Evolutionary conservation across 306 rosid species (phyloP), one percentile per base, ranked within the genome.

Genomic region (Ziziphus jujuba): DNA sequence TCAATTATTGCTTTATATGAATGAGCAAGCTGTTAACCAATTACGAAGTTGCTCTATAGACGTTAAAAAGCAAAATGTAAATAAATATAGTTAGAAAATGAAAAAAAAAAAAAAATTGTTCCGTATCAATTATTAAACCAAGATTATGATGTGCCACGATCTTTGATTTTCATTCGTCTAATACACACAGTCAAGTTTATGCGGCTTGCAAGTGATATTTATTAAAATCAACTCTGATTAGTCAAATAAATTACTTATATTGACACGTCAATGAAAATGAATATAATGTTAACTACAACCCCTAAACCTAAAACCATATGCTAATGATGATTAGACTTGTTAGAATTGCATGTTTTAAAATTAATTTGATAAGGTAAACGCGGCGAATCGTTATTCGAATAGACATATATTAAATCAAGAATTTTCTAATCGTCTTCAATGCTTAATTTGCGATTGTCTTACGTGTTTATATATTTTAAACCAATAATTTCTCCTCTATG

Each of bases 401-500:
- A 35, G 61, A 21, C 38, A 5, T 58, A 47, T 38, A 2, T 11
- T 23, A 21, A 48, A 13, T 43, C 44, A 25, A n/a, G 59, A 24
- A 48, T 56, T 62, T 49, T 33, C n/a, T 13, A 48, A 49, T 49
- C 22, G n/a, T 2, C 53, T 49, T 14, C 5, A 19, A 49, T 14
- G 20, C 16, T 14, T 12, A 49, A 14, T 49, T 15, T 14, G 15
- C 1, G 20, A 49, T 15, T 34, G 9, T 24, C 49, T 13, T 74
- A 40, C 68, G 72, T 49, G 50, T 25, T 49, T 38, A 22, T 17
- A 11, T 72, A 58, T 56, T 50, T 53, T 43, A 49, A 67, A 56
- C 82, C 86, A 74, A 77, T 74, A 28, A 16, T 49, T 43, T 66
- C 6, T 57, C 47, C 60, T 44, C 54, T 59, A 28, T 73, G 75